Conservation (phyloP, 129 eudicot genomes). For the Tanacetum coccineum region DNA sequence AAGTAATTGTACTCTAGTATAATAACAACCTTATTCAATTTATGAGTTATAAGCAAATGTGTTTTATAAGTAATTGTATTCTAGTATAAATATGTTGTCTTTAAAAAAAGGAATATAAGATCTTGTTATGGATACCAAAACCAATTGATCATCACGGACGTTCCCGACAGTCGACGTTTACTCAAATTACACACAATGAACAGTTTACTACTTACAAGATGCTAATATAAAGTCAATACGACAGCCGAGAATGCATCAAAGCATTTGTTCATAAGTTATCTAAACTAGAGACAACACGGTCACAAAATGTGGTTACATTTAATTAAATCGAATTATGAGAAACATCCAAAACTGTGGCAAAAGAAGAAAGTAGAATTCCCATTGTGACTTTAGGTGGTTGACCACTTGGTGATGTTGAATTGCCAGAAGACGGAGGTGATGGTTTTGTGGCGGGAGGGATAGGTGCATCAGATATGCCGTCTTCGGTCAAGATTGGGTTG, state of each 20-base stretch:
- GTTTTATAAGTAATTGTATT: too few relatives aligned
- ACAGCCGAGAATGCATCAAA: constrained; percentile 20
- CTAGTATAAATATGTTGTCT: too few relatives aligned
- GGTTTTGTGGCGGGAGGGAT: constrained; percentile 43
- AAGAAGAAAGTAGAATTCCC: constrained; percentile 26
- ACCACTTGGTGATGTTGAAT: constrained; percentile 45
- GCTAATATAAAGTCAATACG: constrained; percentile 4
- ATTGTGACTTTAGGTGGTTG: constrained; percentile 39
- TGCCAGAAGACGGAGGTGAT: constrained; percentile 32
- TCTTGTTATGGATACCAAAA: neutral
- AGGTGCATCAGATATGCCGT: constrained; percentile 59
- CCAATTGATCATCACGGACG: constrained; percentile 12
- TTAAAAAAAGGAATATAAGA: neutral
- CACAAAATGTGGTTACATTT: constrained; percentile 1
- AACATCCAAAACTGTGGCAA: constrained; percentile 33
- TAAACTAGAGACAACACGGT: constrained; percentile 6
- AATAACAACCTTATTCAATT: too few relatives aligned
- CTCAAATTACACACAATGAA: constrained; percentile 31
- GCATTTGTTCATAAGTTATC: constrained; percentile 15
- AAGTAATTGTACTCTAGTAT: too few relatives aligned
- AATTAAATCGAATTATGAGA: constrained; percentile 21
- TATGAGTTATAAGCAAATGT: too few relatives aligned
- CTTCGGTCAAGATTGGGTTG: constrained; percentile 47
- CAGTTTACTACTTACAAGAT: constrained; percentile 26
- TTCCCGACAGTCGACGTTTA: constrained; percentile 20